Evolutionary conservation across 805 yeast species (phyloP), one percentile per base, ranked within the genome.

Genomic region (Kurtzmaniella cleridarum): DNA sequence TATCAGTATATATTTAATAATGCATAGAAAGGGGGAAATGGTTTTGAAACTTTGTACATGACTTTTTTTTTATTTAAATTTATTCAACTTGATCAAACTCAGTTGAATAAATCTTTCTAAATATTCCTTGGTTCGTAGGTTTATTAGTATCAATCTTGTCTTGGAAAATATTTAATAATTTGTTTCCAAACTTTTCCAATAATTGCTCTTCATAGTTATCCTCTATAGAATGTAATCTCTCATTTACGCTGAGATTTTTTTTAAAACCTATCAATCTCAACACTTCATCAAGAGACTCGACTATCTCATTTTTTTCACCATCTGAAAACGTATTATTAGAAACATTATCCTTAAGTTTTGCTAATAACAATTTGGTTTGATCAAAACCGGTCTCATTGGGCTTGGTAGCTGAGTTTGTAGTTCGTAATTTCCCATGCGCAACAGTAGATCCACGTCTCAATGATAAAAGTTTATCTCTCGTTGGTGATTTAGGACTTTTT

Each of bases 141-240:
- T 20, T 17, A 17, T 31, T 41, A 15, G 31, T 36, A 29, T 44
- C 42, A 8, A 57, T 41, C 36, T 66, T 68, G 23, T 41, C 31
- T 35, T 55, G 49, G 30, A 66, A 42, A 27, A 66, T 29, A n/a
- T 51, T 45, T 1, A 69, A 41, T 29, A 69, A 50, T 41, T 56
- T 48, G 2, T 64, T 58, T 46, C 73, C 71, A 44, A 69, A 72
- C 20, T 43, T 56, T 30, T 64, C 64, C 30, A 73, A 48, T 6
- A 70, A 27, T 28, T 55, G 54, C 11, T 46, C 42, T 27, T 52
- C 35, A 20, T 9, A 12, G 12, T 32, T 26, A 11, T 32, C 35
- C 12, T 32, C 23, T 26, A 32, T 17, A 5, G 23, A 18, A 4
- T 4, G 14, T 4, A 18, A 17, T 26, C 12, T 17, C 2, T 32